Conservation (phyloP, 805 yeast genomes). For the Starmera pachycereana region DNA sequence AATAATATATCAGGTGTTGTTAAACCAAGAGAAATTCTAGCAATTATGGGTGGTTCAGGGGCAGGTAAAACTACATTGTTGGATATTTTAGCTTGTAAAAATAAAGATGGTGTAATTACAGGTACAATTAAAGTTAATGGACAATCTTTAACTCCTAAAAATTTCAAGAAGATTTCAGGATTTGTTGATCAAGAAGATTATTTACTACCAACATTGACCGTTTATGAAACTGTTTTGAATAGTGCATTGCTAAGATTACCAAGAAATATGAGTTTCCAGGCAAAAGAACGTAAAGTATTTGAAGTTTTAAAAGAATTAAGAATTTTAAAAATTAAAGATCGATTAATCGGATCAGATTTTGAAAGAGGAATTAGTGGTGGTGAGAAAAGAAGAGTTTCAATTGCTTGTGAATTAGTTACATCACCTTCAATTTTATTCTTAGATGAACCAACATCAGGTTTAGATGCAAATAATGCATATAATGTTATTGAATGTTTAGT, state of each 20-base stretch:
- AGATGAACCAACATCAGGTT: slow-evolving; percentile 93
- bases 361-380: slow-evolving; percentile 92
- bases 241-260: slow-evolving; percentile 88
- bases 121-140: slow-evolving; percentile 82
- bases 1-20: slow-evolving; percentile 63
- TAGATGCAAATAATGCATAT: slow-evolving; percentile 88
- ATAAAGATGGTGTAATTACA: slow-evolving; percentile 58
- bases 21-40: slow-evolving; percentile 80
- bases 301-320: slow-evolving; percentile 83
- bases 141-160: slow-evolving; percentile 25
- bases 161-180: slow-evolving; percentile 65
- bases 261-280: slow-evolving; percentile 55
- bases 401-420: slow-evolving; percentile 88
- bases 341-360: slow-evolving; percentile 80
- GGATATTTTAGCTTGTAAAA: slow-evolving; percentile 84
- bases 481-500: slow-evolving; percentile 84
- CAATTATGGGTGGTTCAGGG: slow-evolving; percentile 98
- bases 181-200: slow-evolving; percentile 96
- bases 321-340: slow-evolving; percentile 72
- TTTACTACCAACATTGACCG: slow-evolving; percentile 85
- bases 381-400: slow-evolving; percentile 84
- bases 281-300: slow-evolving; percentile 69
- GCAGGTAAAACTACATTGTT: slow-evolving; percentile 94
- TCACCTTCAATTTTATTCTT: slow-evolving; percentile 74
- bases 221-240: slow-evolving; percentile 88